Evolutionary conservation across 345 rosid genomes (phyloP).

Genomic region (Cardamine chenopodiifolia): DNA sequence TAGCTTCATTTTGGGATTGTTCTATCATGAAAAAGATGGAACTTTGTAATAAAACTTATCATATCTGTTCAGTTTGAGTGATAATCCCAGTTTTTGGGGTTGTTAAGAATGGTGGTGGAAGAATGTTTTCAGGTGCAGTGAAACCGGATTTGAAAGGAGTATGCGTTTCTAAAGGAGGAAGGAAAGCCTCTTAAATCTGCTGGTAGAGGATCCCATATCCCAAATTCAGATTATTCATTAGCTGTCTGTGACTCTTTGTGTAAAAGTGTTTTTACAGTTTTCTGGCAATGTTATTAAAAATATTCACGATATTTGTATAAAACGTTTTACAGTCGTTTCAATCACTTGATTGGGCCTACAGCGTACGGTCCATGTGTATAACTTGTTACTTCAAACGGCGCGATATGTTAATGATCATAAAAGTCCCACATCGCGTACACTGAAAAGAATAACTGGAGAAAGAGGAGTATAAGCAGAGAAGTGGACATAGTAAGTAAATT

Average conservation of each 20-base stretch:
- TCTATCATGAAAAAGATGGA: neutral
- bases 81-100: neutral
- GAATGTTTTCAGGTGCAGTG: constrained; percentile 47
- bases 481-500: accelerated
- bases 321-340: neutral
- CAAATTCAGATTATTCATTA: neutral
- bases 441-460: accelerated
- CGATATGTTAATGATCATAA: neutral
- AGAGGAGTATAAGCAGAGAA: neutral
- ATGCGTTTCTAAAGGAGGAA: constrained; percentile 87
- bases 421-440: constrained; percentile 23
- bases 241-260: neutral
- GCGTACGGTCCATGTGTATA: neutral
- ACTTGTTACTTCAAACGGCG: neutral
- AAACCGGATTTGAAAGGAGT: constrained; percentile 47
- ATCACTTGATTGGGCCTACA: constrained; percentile 9
- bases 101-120: constrained; percentile 19
- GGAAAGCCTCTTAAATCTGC: constrained; percentile 77
- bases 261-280: neutral
- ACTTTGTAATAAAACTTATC: neutral
- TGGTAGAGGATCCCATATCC: constrained; percentile 40
- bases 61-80: constrained; percentile 8
- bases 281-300: neutral
- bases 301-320: neutral
- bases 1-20: constrained; percentile 9